Evolutionary conservation across 257 asterid species (phyloP).

Genomic region (Penstemon newberryi): DNA sequence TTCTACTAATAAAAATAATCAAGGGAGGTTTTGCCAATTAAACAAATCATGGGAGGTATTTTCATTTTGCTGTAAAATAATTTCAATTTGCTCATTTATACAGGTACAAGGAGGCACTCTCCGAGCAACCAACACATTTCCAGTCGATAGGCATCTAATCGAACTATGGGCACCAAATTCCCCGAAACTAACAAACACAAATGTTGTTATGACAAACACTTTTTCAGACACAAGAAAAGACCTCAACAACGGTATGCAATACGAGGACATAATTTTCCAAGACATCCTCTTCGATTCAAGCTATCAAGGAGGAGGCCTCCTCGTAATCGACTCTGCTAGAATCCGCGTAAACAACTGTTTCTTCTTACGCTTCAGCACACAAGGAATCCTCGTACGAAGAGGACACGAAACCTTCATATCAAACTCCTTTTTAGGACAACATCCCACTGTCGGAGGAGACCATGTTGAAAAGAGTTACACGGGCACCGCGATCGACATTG

Average conservation of each 20-base stretch:
- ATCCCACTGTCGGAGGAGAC: constrained; percentile 56
- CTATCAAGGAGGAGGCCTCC: constrained; percentile 55
- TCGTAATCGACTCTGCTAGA: constrained; percentile 46
- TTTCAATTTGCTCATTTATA: background rate
- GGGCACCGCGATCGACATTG: constrained; percentile 54
- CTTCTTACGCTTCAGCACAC: constrained; percentile 51
- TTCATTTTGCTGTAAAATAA: background rate
- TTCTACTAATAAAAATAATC: too few relatives aligned
- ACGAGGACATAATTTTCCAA: constrained; percentile 53
- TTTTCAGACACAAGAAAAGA: constrained; percentile 29
- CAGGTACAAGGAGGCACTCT: constrained; percentile 57
- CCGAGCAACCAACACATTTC: constrained; percentile 55
- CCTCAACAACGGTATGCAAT: constrained; percentile 38
- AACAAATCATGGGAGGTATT: too few relatives aligned
- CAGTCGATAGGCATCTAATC: constrained; percentile 48
- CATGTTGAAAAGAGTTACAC: constrained; percentile 36
- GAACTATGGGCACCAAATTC: constrained; percentile 59
- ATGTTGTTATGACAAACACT: background rate
- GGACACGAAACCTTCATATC: constrained; percentile 65
- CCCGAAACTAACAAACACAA: background rate
- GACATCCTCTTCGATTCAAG: constrained; percentile 65
- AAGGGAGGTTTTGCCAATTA: too few relatives aligned
- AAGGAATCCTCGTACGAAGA: constrained; percentile 46
- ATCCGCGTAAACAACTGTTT: constrained; percentile 43
- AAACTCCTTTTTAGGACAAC: constrained; percentile 59